Base-by-base conservation (phyloP, 2,329 filamentous ascomycete species). In the Aureobasidium lini region DNA sequence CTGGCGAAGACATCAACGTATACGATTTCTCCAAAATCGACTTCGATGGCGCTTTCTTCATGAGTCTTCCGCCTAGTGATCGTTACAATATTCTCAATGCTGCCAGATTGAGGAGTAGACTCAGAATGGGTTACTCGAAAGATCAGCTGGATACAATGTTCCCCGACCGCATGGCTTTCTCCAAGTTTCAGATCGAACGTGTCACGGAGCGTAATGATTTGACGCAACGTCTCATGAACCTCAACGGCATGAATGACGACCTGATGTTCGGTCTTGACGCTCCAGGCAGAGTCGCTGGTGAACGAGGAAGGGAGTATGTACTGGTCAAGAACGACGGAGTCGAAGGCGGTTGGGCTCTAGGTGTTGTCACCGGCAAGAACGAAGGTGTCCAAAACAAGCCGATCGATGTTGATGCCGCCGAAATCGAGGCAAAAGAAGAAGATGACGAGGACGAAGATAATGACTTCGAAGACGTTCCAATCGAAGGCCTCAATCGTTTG, bases 1-100 rank as follows among this genome's bases (percentile, higher is more conserved):
- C 84, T 62, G 94, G 94, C 58, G 91, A 97, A 73, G 93, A 97
- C 70, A 88, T 97, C 70, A 79, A 79, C 61, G 75, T 80, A 5
- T 97, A 97, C 73, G 93, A 97, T 74, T 99, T 99, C 70, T 95
- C 89, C 69, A 97, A 97, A 74, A 99, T 99, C 66, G 94, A 99
- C 70, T 99, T 97, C 68, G 89, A 97, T 65, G 90, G 92, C 65
- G 85, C 93, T 11, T 99, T 99, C 74, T 99, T 99, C 76, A 84
- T 88, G 71, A 96, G 90, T 70, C 75, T 99, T 60, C 94, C 95
- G 0, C 81, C 91, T 1, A 87, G 87, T 1, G 94, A 99, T 76
- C 84, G 93, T 50, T 99, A 99, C 77, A 97, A 97, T 67, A 99
- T 99, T 57, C 76, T 99, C 23, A 99, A 99, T 70, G 94, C 95